Percentiles rank a stretch among this genome's conserved stretches.
phyloP scores from a whole-genome alignment of 768 basidiomycete species.

The Suillus ampliporus region DNA sequence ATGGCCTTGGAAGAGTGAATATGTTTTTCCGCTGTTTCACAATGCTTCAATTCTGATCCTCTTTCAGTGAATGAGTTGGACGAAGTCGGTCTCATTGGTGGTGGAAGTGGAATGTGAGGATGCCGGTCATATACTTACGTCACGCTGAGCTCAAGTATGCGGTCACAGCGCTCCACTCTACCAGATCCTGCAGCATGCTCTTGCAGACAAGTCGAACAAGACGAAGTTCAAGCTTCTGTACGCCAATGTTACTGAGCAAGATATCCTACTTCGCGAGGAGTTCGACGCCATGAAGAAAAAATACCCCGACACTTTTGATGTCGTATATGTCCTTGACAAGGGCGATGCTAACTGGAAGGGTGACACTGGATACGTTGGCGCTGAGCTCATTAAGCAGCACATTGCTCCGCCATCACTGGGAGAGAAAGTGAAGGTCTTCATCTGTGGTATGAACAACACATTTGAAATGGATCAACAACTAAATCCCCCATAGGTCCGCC shows the following conservation, averaged over 20 bases:
- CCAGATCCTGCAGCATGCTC: constrained; percentile 79
- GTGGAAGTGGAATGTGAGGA: constrained; percentile 89
- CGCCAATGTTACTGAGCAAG: constrained; percentile 86
- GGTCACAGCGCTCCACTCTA: constrained; percentile 75
- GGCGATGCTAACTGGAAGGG: constrained; percentile 64
- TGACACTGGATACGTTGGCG: constrained; percentile 73
- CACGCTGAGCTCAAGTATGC: not conserved
- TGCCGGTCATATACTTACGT: not conserved
- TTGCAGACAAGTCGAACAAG: constrained; percentile 77
- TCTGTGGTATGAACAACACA: constrained; percentile 71
- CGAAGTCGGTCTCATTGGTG: constrained; percentile 87
- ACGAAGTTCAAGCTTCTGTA: constrained; percentile 95
- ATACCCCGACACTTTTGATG: constrained; percentile 73
- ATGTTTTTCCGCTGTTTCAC: not conserved
- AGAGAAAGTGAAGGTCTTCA: constrained; percentile 86
- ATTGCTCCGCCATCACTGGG: constrained; percentile 65
- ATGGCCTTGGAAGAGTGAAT: constrained; percentile 80
- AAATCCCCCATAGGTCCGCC: constrained; percentile 63
- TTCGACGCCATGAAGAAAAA: constrained; percentile 73
- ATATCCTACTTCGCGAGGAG: constrained; percentile 86
- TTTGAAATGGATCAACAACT: not conserved
- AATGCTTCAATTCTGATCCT: constrained; percentile 8
- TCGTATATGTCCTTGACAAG: constrained; percentile 89
- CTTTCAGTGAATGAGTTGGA: constrained; percentile 82
- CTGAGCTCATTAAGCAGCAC: constrained; percentile 75